Percentiles rank a stretch among this genome's conserved stretches.
Evolutionary conservation across 2,329 filamentous ascomycete species (phyloP).

Genomic region (Aureobasidium leucospermi): DNA sequence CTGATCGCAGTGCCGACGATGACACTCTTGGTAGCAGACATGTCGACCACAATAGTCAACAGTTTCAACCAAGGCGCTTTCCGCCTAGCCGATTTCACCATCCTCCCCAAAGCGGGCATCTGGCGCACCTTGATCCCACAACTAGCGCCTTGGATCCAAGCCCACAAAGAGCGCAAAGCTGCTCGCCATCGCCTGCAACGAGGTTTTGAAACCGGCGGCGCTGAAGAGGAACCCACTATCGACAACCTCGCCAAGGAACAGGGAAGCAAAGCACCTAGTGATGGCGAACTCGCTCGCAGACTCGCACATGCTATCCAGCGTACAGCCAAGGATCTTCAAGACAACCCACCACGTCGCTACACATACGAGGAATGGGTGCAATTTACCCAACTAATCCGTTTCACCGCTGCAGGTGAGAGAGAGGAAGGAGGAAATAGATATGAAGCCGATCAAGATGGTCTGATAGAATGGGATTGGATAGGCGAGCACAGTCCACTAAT

Average conservation of each 20-base stretch:
- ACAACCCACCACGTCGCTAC: conserved; percentile 56
- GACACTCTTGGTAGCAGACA: conserved; percentile 77
- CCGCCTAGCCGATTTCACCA: conserved; percentile 55
- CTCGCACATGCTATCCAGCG: conserved; percentile 64
- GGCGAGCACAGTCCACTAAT: conserved; percentile 62
- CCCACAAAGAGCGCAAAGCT: conserved; percentile 24
- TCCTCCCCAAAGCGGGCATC: conserved; percentile 55
- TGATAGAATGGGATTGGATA: conserved; percentile 67
- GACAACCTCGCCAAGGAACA: conserved; percentile 39
- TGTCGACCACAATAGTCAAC: conserved; percentile 72
- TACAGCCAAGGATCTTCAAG: conserved; percentile 56
- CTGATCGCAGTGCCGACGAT: conserved; percentile 79
- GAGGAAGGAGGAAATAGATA: conserved; percentile 22
- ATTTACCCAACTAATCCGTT: conserved; percentile 67
- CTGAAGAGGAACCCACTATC: conserved; percentile 26
- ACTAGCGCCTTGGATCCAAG: conserved; percentile 32
- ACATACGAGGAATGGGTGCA: conserved; percentile 80
- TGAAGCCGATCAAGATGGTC: conserved; percentile 47
- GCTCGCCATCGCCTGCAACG: conserved; percentile 34
- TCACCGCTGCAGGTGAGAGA: conserved; percentile 30
- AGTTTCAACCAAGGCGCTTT: conserved; percentile 57
- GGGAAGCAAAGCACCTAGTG: conserved; percentile 33
- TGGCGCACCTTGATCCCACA: conserved; percentile 44
- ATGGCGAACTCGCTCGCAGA: conserved; percentile 52
- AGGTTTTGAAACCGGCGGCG: conserved; percentile 39